Evolutionary conservation across 2,329 filamentous ascomycete genomes (phyloP).

Genomic region (Epichloe sylvatica): DNA sequence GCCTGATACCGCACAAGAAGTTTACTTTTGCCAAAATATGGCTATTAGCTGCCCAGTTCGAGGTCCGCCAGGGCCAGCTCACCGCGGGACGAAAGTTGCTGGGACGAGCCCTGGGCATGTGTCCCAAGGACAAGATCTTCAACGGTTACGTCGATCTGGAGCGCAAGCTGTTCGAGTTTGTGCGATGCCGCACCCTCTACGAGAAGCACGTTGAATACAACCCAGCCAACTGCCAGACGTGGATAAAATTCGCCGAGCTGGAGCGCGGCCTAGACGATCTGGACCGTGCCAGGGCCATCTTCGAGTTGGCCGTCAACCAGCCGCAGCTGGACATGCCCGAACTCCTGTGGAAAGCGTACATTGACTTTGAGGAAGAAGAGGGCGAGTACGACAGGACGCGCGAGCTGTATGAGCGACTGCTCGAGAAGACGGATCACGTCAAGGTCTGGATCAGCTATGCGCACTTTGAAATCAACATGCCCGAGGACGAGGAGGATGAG

Average conservation of each 20-base stretch:
- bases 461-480: conserved; percentile 93
- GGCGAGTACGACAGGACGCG: conserved; percentile 77
- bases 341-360: conserved; percentile 93
- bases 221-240: conserved; percentile 76
- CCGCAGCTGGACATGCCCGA: conserved; percentile 90
- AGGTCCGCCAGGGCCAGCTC: conserved; percentile 75
- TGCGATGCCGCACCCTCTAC: conserved; percentile 78
- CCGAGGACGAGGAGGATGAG: conserved; percentile 52
- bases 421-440: conserved; percentile 93
- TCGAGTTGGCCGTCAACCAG: conserved; percentile 77
- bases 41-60: conserved; percentile 86
- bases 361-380: conserved; percentile 96
- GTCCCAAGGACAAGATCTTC: conserved; percentile 91
- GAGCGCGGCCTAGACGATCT: conserved; percentile 84
- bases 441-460: conserved; percentile 99
- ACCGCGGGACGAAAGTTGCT: conserved; percentile 73
- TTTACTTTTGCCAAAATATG: conserved; percentile 97
- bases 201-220: conserved; percentile 93
- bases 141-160: conserved; percentile 87
- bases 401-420: conserved; percentile 72
- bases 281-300: conserved; percentile 78
- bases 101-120: conserved; percentile 82
- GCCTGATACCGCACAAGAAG: conserved; percentile 82
- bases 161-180: conserved; percentile 86
- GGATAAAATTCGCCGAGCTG: conserved; percentile 92